These are phyloP conservation scores for Haematococcus sp. DNA, from an alignment of 139 green algal genomes.

Conservation along the genomic window DNA sequence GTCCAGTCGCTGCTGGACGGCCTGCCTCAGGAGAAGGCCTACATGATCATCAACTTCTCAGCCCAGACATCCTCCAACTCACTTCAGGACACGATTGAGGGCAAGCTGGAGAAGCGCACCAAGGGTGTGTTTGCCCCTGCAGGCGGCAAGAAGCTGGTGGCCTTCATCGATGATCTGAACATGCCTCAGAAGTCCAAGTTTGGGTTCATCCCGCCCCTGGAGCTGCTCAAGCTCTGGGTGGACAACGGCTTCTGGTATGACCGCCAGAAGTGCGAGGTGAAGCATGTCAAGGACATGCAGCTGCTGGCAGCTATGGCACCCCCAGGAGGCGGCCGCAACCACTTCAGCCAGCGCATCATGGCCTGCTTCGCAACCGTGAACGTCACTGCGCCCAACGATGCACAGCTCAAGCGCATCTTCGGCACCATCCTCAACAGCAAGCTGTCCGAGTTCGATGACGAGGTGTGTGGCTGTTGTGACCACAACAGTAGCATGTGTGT, in stretches of 20 bases:
- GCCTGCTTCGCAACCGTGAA: constrained; percentile 72
- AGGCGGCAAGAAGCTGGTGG: constrained; percentile 69
- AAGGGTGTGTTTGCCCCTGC: constrained; percentile 78
- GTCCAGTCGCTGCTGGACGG: constrained; percentile 53
- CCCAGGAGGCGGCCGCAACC: constrained; percentile 75
- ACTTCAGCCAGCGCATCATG: constrained; percentile 69
- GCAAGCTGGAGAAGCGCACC: constrained; percentile 83
- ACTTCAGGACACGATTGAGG: constrained; percentile 80
- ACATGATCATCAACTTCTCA: constrained; percentile 77
- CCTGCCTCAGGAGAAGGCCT: constrained; percentile 49
- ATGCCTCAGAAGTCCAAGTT: constrained; percentile 76
- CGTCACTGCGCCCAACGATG: constrained; percentile 67
- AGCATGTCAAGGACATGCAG: constrained; percentile 83
- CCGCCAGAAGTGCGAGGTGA: constrained; percentile 68
- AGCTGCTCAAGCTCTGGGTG: constrained; percentile 84
- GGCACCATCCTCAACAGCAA: constrained; percentile 70
- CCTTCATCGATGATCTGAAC: constrained; percentile 76
- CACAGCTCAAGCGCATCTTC: constrained; percentile 81
- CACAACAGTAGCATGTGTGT: too few species aligned
- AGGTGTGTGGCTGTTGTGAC: too few species aligned
- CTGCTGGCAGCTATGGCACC: constrained; percentile 78
- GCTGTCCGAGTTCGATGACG: constrained; percentile 76
- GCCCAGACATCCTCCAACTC: constrained; percentile 66
- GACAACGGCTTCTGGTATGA: constrained; percentile 92
- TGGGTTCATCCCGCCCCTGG: constrained; percentile 82